These are phyloP conservation scores for Xylariales sp. DNA, from an alignment of 2,329 filamentous ascomycete species.

Conservation along the genomic window DNA sequence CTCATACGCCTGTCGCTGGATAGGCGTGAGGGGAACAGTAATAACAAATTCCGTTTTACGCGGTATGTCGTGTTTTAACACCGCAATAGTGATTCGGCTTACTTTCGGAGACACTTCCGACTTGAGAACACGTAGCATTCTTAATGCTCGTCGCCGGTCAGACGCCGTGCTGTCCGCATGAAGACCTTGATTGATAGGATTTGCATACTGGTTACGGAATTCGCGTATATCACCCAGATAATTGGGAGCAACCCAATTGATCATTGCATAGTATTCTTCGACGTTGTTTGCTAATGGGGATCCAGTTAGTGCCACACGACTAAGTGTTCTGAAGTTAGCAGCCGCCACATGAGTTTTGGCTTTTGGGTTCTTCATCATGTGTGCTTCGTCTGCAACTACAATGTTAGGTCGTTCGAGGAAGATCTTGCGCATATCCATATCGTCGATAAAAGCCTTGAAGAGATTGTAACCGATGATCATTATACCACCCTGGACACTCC, in stretches of 20 bases:
- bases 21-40: slow-evolving; percentile 72
- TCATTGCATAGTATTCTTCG: slow-evolving; percentile 85
- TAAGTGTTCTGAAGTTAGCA: slow-evolving; percentile 71
- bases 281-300: slow-evolving; percentile 89
- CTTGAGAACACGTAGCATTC: slow-evolving; percentile 77
- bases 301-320: slow-evolving; percentile 85
- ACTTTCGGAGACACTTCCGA: slow-evolving; percentile 81
- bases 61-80: slow-evolving; percentile 74
- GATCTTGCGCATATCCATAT: slow-evolving; percentile 48
- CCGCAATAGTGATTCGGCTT: slow-evolving; percentile 75
- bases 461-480: slow-evolving; percentile 81
- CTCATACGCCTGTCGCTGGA: slow-evolving; percentile 74
- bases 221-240: slow-evolving; percentile 77
- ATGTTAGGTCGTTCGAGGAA: slow-evolving; percentile 74
- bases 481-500: slow-evolving; percentile 75
- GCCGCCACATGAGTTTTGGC: slow-evolving; percentile 66
- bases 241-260: slow-evolving; percentile 85
- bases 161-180: slow-evolving; percentile 68
- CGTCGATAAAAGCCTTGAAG: slow-evolving; percentile 60
- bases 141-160: slow-evolving; percentile 70
- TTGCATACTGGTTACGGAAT: slow-evolving; percentile 77
- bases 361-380: slow-evolving; percentile 76
- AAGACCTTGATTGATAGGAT: slow-evolving; percentile 79
- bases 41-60: slow-evolving; percentile 86
- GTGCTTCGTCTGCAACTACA: slow-evolving; percentile 87